phyloP scores from a whole-genome alignment of 306 rosid species.

The Prunus persica region DNA sequence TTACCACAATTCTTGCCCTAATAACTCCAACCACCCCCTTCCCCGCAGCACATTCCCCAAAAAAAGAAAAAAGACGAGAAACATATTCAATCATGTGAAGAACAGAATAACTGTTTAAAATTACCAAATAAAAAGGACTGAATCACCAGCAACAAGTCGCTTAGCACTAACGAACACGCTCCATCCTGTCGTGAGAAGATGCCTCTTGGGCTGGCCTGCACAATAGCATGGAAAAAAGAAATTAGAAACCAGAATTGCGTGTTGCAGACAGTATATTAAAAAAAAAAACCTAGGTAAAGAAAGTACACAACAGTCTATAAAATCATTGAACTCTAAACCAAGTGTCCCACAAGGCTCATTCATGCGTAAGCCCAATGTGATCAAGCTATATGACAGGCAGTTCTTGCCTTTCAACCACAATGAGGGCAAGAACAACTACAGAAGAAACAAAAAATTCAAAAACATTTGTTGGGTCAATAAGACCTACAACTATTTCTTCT shows the following conservation, averaged over 20 bases:
- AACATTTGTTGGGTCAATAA: too few relatives aligned
- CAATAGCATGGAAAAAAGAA: background rate
- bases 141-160: constrained; percentile 79
- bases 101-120: constrained; percentile 3
- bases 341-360: too few relatives aligned
- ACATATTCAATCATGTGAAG: background rate
- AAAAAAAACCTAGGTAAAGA: background rate
- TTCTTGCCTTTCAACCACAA: too few relatives aligned
- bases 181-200: constrained; percentile 81
- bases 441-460: too few relatives aligned
- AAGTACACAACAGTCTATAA: background rate
- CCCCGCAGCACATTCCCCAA: background rate
- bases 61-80: background rate
- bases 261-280: background rate
- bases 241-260: constrained; percentile 12
- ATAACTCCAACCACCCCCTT: background rate
- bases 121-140: constrained; percentile 73
- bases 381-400: too few relatives aligned
- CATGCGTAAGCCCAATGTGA: too few relatives aligned
- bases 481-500: too few relatives aligned
- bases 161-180: constrained; percentile 73
- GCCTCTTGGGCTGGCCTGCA: constrained; percentile 80
- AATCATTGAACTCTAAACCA: too few relatives aligned
- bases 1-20: background rate
- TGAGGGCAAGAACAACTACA: too few relatives aligned